These are phyloP conservation scores for Fusarium sp. DNA, from an alignment of 2,329 filamentous ascomycete genomes.

Conservation along the genomic window DNA sequence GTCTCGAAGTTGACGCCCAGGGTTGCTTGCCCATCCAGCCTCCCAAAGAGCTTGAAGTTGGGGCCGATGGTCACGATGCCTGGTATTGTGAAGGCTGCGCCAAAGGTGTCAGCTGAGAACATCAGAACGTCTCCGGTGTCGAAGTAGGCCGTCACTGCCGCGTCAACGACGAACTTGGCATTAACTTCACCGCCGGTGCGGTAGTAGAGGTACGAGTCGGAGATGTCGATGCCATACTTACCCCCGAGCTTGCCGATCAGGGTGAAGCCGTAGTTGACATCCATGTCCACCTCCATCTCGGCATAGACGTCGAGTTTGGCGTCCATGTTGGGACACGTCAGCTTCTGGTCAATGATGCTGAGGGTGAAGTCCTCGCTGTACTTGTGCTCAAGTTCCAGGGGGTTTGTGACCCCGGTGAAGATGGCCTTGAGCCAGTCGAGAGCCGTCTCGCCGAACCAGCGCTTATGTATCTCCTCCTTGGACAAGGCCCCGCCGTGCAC, in stretches of 20 bases:
- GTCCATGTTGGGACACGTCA: slow-evolving; percentile 33
- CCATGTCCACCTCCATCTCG: slow-evolving; percentile 34
- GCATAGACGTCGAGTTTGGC: slow-evolving; percentile 29
- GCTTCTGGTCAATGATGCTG: slow-evolving; percentile 40
- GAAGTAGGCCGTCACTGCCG: slow-evolving; percentile 24
- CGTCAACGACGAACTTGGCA: slow-evolving; percentile 43
- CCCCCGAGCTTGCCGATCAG: slow-evolving; percentile 38
- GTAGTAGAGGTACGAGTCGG: slow-evolving; percentile 42
- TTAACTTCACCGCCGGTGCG: slow-evolving; percentile 41
- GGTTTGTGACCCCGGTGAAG: slow-evolving; percentile 31
- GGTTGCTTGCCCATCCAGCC: slow-evolving; percentile 35
- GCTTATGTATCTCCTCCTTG: slow-evolving; percentile 48
- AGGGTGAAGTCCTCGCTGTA: slow-evolving; percentile 39
- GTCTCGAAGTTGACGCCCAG: slow-evolving; percentile 42
- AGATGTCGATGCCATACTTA: slow-evolving; percentile 36
- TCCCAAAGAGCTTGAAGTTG: slow-evolving; percentile 40
- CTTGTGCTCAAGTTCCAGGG: slow-evolving; percentile 40
- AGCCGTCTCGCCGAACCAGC: slow-evolving; percentile 50
- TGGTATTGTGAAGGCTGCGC: slow-evolving; percentile 45
- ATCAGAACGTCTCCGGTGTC: slow-evolving; percentile 38
- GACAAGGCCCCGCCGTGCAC: slow-evolving; percentile 43
- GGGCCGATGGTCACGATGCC: slow-evolving; percentile 49
- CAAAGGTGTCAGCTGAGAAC: slow-evolving; percentile 40
- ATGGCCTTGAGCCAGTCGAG: slow-evolving; percentile 45
- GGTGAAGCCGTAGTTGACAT: slow-evolving; percentile 46